Conservation (phyloP, 371 early-diverging fungal species). For the Rhizopus delemar region DNA sequence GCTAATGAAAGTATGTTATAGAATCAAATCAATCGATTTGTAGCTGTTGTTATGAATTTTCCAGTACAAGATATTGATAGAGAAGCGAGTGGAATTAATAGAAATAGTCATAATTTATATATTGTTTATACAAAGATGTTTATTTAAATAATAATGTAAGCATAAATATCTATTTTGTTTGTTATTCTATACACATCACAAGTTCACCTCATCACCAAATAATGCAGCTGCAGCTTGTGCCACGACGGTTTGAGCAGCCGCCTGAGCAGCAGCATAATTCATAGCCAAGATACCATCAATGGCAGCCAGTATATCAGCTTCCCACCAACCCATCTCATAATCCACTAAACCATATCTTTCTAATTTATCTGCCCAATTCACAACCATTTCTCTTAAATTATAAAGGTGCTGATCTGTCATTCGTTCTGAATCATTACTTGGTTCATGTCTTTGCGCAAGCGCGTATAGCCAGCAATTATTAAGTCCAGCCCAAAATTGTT, state of each 20-base stretch:
- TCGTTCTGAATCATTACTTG: slow-evolving; percentile 58
- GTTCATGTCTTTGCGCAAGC: slow-evolving; percentile 62
- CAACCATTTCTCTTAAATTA: slow-evolving; percentile 63
- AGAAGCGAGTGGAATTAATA: no score
- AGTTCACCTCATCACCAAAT: slow-evolving; percentile 46
- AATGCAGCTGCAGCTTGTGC: slow-evolving; percentile 51
- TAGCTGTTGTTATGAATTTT: no score
- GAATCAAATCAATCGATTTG: no score
- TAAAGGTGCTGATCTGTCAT: slow-evolving; percentile 63
- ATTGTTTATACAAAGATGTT: no score
- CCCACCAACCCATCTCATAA: slow-evolving; percentile 88
- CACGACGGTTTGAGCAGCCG: slow-evolving; percentile 49
- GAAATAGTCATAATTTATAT: no score
- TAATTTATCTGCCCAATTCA: slow-evolving; percentile 75
- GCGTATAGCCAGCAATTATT: slow-evolving; percentile 83
- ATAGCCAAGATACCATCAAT: slow-evolving; percentile 61
- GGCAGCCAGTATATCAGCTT: slow-evolving; percentile 74
- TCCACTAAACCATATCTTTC: slow-evolving; percentile 80
- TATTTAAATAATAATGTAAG: background rate
- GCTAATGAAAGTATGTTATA: no score
- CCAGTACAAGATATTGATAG: no score
- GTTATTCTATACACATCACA: background rate
- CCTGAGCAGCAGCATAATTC: slow-evolving; percentile 54
- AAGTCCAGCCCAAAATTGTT: slow-evolving; percentile 79
- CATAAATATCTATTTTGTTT: no score